Conservation (phyloP, 2,329 filamentous ascomycete species). For the Stylonectria norvegica region DNA sequence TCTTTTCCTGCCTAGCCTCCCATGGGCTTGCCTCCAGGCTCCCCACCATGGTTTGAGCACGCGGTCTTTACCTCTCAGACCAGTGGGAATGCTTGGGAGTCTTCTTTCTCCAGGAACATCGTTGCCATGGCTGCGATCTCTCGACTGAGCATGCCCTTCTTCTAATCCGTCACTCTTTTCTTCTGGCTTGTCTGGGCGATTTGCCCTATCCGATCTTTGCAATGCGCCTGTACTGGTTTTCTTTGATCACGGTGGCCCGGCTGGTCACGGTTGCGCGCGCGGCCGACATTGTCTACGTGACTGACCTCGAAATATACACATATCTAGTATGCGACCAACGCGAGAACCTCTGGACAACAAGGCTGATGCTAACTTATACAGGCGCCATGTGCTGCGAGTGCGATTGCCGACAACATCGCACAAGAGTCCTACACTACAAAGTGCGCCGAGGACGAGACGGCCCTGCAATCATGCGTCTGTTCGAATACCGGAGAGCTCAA, state of each 20-base stretch:
- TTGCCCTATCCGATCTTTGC: background rate
- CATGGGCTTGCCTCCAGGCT: conserved; percentile 8
- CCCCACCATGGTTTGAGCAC: conserved; percentile 11
- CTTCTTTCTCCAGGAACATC: conserved; percentile 6
- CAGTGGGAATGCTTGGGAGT: background rate
- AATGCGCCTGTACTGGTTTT: conserved; percentile 21
- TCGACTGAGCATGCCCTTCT: conserved; percentile 6
- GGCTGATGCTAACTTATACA: conserved; percentile 23
- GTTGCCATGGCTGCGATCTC: conserved; percentile 2
- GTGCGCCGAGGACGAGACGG: conserved; percentile 43
- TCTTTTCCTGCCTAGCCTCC: conserved; percentile 17
- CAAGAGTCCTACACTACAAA: conserved; percentile 37
- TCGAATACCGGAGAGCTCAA: conserved; percentile 42
- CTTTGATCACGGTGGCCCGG: conserved; percentile 4
- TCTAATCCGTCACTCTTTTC: conserved; percentile 1
- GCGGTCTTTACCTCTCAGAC: conserved; percentile 10
- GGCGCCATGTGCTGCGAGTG: conserved; percentile 49
- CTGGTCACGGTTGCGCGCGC: conserved; percentile 9
- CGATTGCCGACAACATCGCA: conserved; percentile 43
- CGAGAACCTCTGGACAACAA: background rate
- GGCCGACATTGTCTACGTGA: conserved; percentile 40
- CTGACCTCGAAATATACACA: conserved; percentile 42
- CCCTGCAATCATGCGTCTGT: conserved; percentile 52
- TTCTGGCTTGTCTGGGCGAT: background rate
- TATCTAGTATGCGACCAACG: conserved; percentile 37